Base-by-base conservation (phyloP, 2,329 filamentous ascomycete species). In the Pseudocercospora fuligena region DNA sequence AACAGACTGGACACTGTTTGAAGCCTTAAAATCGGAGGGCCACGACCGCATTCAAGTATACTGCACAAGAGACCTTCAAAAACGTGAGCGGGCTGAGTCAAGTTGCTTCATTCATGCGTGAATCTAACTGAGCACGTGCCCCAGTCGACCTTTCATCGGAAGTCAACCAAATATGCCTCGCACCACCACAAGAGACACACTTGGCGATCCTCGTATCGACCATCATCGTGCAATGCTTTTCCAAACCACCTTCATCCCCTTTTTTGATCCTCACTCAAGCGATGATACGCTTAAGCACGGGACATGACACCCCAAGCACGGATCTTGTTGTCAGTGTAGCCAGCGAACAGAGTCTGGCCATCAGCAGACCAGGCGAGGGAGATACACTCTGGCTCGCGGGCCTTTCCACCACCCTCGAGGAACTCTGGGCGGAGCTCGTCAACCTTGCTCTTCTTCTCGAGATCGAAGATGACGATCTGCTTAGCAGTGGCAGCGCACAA, bases 401-500 rank as follows among this genome's bases (percentile, higher is more conserved):
- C 93, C 93, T 98, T 98, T 93, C 97, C 97, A 87, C 94, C 92
- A 82, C 93, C 91, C 82, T 93, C 89, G 81, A 93, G 88, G 88
- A 95, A 97, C 84, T 99, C 95, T 76, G 94, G 94, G 91, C 97
- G 97, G 84, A 99, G 90, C 90, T 98, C 95, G 80, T 98, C 94
- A 81, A 98, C 94, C 92, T 97, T 98, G 91, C 91, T 96, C 94
- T 99, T 99, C 94, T 99, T 99, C 93, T 99, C 95, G 77, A 99
- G 90, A 82, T 99, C 95, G 87, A 99, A 99, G 89, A 99, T 98
- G 89, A 97, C 97, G 89, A 99, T 98, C 89, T 90, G 93, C 86
- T 89, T 92, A 81, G 93, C 89, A 73, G 95, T 99, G 82, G 95
- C 95, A 81, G 95, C 95, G 89, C 95, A 99, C 78, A 99, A 91